Conservation (phyloP, 2,329 filamentous ascomycete species). For the Dryadomyces sulphureus region DNA sequence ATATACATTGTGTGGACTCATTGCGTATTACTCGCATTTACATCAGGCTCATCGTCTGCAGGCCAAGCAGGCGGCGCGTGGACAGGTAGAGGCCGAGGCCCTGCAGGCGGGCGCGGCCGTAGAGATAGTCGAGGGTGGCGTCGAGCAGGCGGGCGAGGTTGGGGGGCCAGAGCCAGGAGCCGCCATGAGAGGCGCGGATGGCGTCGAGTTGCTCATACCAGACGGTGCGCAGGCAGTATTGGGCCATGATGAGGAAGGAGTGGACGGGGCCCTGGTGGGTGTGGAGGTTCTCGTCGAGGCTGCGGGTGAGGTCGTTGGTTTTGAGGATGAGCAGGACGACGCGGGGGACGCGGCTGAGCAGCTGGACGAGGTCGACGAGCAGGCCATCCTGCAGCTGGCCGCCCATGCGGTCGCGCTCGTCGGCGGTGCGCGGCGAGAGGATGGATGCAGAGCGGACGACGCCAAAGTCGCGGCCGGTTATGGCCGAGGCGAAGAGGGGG, state of each 20-base stretch:
- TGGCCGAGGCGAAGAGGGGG: constrained; percentile 86
- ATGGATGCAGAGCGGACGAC: constrained; percentile 49
- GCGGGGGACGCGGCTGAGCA: constrained; percentile 76
- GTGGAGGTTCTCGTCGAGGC: constrained; percentile 79
- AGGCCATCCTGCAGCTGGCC: constrained; percentile 76
- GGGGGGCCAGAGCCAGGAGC: constrained; percentile 42
- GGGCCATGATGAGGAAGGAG: constrained; percentile 51
- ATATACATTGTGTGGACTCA: neutral
- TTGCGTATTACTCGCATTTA: neutral
- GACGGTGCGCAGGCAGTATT: constrained; percentile 53
- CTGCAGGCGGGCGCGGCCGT: constrained; percentile 48
- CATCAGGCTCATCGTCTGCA: constrained; percentile 3
- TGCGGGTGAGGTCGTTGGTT: constrained; percentile 91
- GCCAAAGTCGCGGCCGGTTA: constrained; percentile 82
- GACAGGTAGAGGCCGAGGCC: constrained; percentile 47
- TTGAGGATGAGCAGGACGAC: constrained; percentile 93
- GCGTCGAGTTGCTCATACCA: constrained; percentile 49
- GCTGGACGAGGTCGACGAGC: constrained; percentile 71
- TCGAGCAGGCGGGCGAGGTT: constrained; percentile 38
- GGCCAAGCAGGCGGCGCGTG: constrained; percentile 32
- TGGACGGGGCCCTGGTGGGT: constrained; percentile 53
- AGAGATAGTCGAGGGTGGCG: constrained; percentile 42
- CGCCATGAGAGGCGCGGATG: constrained; percentile 30
- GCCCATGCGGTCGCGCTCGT: constrained; percentile 79
- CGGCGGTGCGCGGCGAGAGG: constrained; percentile 41